These are phyloP conservation scores for Bruguiera sexangula DNA, from an alignment of 345 rosid genomes.

Conservation along the genomic window DNA sequence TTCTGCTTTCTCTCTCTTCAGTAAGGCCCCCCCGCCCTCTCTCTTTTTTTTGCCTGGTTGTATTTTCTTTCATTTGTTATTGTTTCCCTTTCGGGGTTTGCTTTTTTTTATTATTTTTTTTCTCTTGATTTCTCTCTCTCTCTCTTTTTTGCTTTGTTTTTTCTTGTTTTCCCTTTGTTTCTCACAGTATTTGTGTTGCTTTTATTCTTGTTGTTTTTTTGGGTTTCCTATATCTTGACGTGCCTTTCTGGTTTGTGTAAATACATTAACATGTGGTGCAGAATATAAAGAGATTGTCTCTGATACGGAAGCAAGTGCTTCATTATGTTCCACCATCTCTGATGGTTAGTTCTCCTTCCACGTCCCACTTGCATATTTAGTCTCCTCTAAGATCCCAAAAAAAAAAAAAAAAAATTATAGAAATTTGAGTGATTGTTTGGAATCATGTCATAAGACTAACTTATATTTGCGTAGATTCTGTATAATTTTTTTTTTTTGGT, in stretches of 20 bases:
- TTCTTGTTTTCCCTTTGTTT: neutral
- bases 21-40: conserved; percentile 37
- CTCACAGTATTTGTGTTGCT: neutral
- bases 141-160: neutral
- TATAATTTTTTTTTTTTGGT: neutral
- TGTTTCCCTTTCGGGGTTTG: neutral
- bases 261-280: conserved; percentile 49
- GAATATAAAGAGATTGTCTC: conserved; percentile 33
- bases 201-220: neutral
- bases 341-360: conserved; percentile 43
- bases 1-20: conserved; percentile 42
- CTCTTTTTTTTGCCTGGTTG: conserved; percentile 1
- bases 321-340: conserved; percentile 50
- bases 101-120: neutral
- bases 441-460: no score
- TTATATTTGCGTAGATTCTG: neutral
- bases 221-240: neutral
- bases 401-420: neutral
- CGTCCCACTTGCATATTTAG: neutral
- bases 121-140: neutral
- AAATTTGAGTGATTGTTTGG: no score
- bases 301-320: conserved; percentile 27
- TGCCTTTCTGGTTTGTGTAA: conserved; percentile 35
- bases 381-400: neutral
- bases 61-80: neutral